Percentiles rank a stretch among this genome's conserved stretches.
Conservation (phyloP, 129 eudicot species). For the Centaurea solstitialis region DNA sequence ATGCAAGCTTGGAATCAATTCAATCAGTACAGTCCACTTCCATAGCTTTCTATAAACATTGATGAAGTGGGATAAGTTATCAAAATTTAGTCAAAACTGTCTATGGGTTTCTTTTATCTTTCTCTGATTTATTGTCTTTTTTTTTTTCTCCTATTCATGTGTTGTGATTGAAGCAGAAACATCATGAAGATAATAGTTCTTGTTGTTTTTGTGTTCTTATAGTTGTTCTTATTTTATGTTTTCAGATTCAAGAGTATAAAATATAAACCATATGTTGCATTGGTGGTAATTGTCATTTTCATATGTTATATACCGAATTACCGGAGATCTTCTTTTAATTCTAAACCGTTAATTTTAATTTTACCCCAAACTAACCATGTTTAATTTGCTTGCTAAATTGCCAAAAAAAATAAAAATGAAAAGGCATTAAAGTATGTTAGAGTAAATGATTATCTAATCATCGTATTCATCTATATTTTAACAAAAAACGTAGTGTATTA, state of each 20-base stretch:
- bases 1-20: constrained; percentile 55
- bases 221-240: not conserved
- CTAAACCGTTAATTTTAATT: not conserved
- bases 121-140: not conserved
- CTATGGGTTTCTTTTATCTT: constrained; percentile 4
- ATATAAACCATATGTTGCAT: not conserved
- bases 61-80: constrained; percentile 11
- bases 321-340: not conserved
- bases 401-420: not conserved
- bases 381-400: not conserved
- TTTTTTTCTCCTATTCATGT: not conserved
- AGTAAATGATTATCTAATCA: not conserved
- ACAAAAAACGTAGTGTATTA: too few relatives aligned
- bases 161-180: constrained; percentile 17
- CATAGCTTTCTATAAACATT: constrained; percentile 27
- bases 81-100: not conserved
- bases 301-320: not conserved
- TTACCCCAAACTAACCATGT: too few relatives aligned
- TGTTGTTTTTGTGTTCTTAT: not conserved
- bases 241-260: not conserved
- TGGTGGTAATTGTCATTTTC: not conserved
- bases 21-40: constrained; percentile 47
- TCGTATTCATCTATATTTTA: not conserved
- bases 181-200: constrained; percentile 9
- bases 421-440: not conserved